phyloP scores from a whole-genome alignment of 345 rosid genomes.

The Brassica cretica region DNA sequence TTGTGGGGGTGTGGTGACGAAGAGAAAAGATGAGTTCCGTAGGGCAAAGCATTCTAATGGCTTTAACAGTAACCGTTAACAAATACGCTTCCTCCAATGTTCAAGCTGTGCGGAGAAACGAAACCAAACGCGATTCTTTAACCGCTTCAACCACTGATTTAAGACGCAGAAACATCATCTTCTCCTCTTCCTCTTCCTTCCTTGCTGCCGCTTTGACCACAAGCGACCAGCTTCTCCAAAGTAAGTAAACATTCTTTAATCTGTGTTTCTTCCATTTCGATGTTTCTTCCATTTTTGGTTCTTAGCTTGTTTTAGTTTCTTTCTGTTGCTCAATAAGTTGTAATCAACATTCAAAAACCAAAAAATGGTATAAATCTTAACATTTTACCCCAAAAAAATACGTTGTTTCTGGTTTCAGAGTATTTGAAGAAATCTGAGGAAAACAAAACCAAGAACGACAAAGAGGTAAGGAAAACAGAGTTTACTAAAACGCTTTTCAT shows the following conservation, averaged over 20 bases:
- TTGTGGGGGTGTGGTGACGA: constrained; percentile 29
- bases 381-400: not conserved
- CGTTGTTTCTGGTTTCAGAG: constrained; percentile 43
- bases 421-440: constrained; percentile 85
- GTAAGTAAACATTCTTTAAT: constrained; percentile 39
- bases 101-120: constrained; percentile 60
- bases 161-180: constrained; percentile 60
- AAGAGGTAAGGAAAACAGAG: constrained; percentile 55
- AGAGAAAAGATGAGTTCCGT: constrained; percentile 44
- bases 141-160: constrained; percentile 31
- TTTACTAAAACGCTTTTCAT: not conserved
- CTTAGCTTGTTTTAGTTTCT: too few relatives aligned
- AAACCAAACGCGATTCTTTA: constrained; percentile 34
- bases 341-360: too few relatives aligned
- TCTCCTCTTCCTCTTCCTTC: constrained; percentile 53
- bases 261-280: not conserved
- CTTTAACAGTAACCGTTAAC: constrained; percentile 89
- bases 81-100: constrained; percentile 76
- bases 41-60: constrained; percentile 83
- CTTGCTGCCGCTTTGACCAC: constrained; percentile 54
- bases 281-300: not conserved
- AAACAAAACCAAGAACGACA: constrained; percentile 78
- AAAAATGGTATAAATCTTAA: too few relatives aligned
- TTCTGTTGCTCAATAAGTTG: too few relatives aligned
- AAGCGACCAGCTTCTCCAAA: constrained; percentile 62